Base-by-base conservation (phyloP, 305 asterid species). In the Petunia hybrid region DNA sequence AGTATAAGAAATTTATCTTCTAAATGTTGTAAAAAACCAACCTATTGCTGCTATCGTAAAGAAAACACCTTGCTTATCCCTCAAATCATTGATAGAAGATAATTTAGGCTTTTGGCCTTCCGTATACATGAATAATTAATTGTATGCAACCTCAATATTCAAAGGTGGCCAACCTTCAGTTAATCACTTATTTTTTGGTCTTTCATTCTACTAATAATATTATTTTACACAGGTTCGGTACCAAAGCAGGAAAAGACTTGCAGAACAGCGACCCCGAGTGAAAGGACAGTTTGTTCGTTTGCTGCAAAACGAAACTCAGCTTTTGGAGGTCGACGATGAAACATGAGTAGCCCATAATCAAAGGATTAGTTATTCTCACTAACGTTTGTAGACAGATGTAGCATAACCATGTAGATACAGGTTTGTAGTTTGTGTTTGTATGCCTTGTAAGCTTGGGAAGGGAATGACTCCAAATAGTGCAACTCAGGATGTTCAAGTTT, bases 281-380 rank as follows among this genome's bases (percentile, higher is more conserved):
- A 90, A 90, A 78, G 94, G 92, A 39, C 94, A 90, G 83, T 90
- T 90, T 81, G 91, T 91, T 67, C 92, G 94, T 35, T 92, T 88
- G 80, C 55, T 59, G 31, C 85, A 83, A 45, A 76, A 60, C 6
- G 90, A 85, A 69, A 57, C 82, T 63, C 89, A 83, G 82, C 68
- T 86, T 0, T 10, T 40, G 42, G 63, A 69, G 48, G 79, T 16
- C 53, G 46, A 80, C 42, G 70, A 51, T 12, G 46, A 66, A 36
- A 43, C 53, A 13, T 36, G 2, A 35, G 1, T 71, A 48, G 78
- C 35, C 62, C 61, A 12, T 51, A 48, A 70, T 70, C n/a, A 43
- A 1, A 66, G 13, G 43, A 8, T 4, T 71, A 71, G 61, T 38
- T 22, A 14, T n/a, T 57, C 63, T 14, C 63, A 57, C 63, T 46